Evolutionary conservation across 176 grass and related monocot genomes (phyloP), one percentile per base, ranked within the genome.

Genomic region (Neostapfia colusana): DNA sequence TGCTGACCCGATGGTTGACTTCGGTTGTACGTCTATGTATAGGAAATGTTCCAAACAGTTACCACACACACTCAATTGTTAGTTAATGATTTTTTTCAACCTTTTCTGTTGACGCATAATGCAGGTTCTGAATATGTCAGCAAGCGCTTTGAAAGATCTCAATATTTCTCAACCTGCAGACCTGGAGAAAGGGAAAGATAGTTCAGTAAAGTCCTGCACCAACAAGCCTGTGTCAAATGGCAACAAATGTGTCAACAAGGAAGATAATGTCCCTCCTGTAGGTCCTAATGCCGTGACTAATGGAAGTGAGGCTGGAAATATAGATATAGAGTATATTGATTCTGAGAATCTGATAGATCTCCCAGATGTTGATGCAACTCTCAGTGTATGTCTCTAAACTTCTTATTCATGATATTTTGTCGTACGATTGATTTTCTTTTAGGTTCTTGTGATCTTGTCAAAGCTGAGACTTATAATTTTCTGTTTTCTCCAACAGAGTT

Each of bases 281-380:
- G 73, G 43, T 49, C 81, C 44, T 72, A 70, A 79, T 67, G 21
- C 50, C 31, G 31, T 3, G 8, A 75, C 60, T 74, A 82, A 78
- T 71, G 85, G 63, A 59, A 67, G 25, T 27, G 85, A 85, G 20
- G 42, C 59, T 65, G 85, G 2, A 66, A 78, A 13, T 60, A 63
- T 24, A 28, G 85, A 88, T 28, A 46, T 91, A 16, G 85, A 88
- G 78, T 91, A 91, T 49, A 79, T 85, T 28, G 85, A 85, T 65
- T 91, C 78, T 54, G 73, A 88, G 60, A 85, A 82, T 80, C 31
- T 31, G 31, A 31, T 31, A 31, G 31, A 31, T 31, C 31, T 31
- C 3, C 31, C 31, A 20, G 89, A 91, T 79, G 77, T 79, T 63
- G 69, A 82, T 20, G 27, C 55, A 50, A 75, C 28, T 51, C 70